phyloP scores from a whole-genome alignment of 495 filamentous ascomycete genomes.

The Penicillium simplicissimum region DNA sequence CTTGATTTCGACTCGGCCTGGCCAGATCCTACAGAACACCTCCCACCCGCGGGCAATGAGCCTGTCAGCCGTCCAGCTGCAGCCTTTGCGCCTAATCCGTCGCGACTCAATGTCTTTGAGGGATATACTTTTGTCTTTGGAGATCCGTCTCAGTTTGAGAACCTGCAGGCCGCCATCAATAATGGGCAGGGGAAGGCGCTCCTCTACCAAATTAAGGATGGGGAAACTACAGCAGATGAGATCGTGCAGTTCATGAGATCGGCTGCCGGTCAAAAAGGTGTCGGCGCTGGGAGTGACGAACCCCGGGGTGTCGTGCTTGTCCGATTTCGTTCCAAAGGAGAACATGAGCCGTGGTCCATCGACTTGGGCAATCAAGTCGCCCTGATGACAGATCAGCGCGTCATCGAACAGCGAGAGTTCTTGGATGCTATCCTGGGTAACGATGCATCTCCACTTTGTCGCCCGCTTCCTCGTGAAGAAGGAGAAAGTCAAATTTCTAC shows the following conservation, averaged over 20 bases:
- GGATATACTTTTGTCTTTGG: constrained; percentile 90
- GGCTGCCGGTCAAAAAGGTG: constrained; percentile 69
- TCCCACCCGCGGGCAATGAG: constrained; percentile 77
- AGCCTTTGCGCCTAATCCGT: constrained; percentile 67
- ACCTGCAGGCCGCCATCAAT: constrained; percentile 68
- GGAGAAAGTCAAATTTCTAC: constrained; percentile 19
- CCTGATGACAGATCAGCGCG: constrained; percentile 69
- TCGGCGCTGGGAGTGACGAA: constrained; percentile 60
- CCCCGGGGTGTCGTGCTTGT: constrained; percentile 77
- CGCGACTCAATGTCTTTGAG: constrained; percentile 72
- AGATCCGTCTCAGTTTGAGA: constrained; percentile 74
- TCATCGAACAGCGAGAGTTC: constrained; percentile 90
- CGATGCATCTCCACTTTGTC: constrained; percentile 68
- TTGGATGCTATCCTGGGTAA: constrained; percentile 83
- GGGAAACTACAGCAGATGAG: constrained; percentile 70
- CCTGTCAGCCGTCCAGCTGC: constrained; percentile 59
- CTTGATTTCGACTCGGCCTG: constrained; percentile 78
- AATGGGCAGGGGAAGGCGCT: constrained; percentile 83
- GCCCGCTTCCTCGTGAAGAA: constrained; percentile 54
- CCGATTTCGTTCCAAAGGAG: constrained; percentile 65
- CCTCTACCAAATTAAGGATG: constrained; percentile 58
- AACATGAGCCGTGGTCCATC: constrained; percentile 66
- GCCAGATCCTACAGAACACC: constrained; percentile 70
- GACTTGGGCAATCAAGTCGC: constrained; percentile 68
- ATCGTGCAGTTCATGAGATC: constrained; percentile 76